These are phyloP conservation scores for Metschnikowia hibisci DNA, from an alignment of 805 yeast species.

Conservation along the genomic window DNA sequence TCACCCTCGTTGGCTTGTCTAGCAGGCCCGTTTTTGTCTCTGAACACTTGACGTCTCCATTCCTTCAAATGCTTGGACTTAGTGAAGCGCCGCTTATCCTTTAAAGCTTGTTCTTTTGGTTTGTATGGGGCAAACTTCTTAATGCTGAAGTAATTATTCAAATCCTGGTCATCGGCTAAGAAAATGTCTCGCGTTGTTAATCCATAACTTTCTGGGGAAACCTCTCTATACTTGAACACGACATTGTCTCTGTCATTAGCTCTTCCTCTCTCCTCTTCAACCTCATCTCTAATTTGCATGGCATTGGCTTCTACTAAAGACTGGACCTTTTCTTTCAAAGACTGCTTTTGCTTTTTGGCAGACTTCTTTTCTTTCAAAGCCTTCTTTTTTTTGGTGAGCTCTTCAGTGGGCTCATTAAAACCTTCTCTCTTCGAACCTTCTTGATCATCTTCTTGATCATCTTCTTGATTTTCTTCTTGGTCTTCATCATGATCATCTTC, in stretches of 20 bases:
- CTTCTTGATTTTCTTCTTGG: conserved; percentile 18
- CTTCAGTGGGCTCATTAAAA: too few species aligned
- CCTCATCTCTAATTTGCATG: conserved; percentile 61
- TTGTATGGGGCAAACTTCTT: conserved; percentile 94
- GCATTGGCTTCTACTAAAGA: conserved; percentile 74
- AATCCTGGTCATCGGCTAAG: conserved; percentile 79
- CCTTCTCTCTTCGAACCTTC: too few species aligned
- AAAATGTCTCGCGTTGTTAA: conserved; percentile 80
- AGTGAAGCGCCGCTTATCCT: conserved; percentile 79
- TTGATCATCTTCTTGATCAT: too few species aligned
- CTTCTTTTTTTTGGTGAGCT: conserved; percentile 48
- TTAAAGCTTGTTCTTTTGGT: conserved; percentile 61
- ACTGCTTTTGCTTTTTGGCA: conserved; percentile 58
- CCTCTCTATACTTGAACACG: conserved; percentile 84
- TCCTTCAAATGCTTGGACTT: conserved; percentile 79
- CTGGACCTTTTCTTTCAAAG: conserved; percentile 65
- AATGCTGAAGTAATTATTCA: conserved; percentile 81
- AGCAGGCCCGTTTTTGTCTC: conserved; percentile 49
- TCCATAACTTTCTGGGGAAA: conserved; percentile 92
- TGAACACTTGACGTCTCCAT: conserved; percentile 85
- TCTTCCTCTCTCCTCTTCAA: conserved; percentile 58
- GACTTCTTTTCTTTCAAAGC: conserved; percentile 54
- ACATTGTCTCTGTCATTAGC: conserved; percentile 35
- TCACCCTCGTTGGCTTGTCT: conserved; percentile 34
- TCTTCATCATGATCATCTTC: conserved; percentile 17